These are phyloP conservation scores for Pachysolen tannophilus DNA, from an alignment of 805 yeast genomes.

Conservation along the genomic window DNA sequence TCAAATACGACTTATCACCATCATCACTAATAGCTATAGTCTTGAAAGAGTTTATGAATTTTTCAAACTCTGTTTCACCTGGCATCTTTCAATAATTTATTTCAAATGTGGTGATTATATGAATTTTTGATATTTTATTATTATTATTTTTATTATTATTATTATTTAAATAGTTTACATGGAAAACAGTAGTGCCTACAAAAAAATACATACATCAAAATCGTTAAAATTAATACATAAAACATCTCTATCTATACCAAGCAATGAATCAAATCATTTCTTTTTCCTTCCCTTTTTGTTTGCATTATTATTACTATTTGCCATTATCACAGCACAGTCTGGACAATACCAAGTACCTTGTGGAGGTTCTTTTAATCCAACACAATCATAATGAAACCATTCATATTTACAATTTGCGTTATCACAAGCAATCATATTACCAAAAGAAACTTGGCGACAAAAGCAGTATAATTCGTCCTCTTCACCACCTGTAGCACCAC, in stretches of 20 bases:
- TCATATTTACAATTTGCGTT: constrained; percentile 80
- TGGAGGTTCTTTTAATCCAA: constrained; percentile 90
- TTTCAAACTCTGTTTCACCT: too few relatives aligned
- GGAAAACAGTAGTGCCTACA: too few relatives aligned
- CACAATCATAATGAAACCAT: constrained; percentile 97
- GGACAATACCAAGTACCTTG: constrained; percentile 97
- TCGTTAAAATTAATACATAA: too few relatives aligned
- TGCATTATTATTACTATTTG: constrained; percentile 11
- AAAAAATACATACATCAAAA: not conserved
- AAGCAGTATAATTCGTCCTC: constrained; percentile 76
- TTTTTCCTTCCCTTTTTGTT: constrained; percentile 19
- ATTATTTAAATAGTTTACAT: too few relatives aligned
- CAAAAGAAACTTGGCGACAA: constrained; percentile 87
- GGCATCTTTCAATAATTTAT: not conserved
- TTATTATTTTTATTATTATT: not conserved
- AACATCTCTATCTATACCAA: not conserved
- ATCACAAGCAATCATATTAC: constrained; percentile 66
- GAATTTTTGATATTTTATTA: not conserved
- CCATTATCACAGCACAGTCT: constrained; percentile 47
- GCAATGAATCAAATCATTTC: constrained; percentile 6
- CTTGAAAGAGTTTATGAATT: too few relatives aligned
- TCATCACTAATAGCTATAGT: too few relatives aligned
- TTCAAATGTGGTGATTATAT: not conserved
- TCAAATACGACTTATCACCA: too few relatives aligned
- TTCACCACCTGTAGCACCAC: constrained; percentile 34